Evolutionary conservation across 441 rosid genomes (phyloP), one percentile per base, ranked within the genome.

Genomic region (Arabidopsis hybrid): DNA sequence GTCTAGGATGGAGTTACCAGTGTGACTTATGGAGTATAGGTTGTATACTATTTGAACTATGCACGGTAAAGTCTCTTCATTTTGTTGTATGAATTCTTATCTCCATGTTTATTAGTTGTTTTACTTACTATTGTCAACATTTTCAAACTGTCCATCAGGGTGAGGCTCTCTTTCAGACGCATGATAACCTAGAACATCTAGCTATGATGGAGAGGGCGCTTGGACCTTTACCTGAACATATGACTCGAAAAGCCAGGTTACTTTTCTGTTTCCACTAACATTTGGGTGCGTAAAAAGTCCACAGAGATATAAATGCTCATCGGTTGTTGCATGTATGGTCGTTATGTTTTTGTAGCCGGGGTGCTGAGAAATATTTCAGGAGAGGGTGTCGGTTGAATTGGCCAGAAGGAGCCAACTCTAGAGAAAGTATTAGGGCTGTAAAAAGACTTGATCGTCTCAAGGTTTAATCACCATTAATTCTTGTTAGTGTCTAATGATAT

Each of bases 191-290:
- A 64, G 96, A 92, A 80, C 97, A 92, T 72, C 78, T 92, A 78
- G 97, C 97, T 58, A 92, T 90, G 96, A 92, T 92, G 97, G 97
- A 90, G 85, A 85, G 91, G 83, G 94, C 87, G 31, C 75, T 92
- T 73, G 97, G 97, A 52, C 90, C 91, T 76, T 71, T 90, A 45
- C 97, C 94, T 11, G 84, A 85, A 79, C 90, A 87, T 59, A 88
- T 90, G 97, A 81, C 82, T 81, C 81, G 67, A 52, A 84, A 71
- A 79, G 92, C 93, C n/a, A 43, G 85, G 97, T 88, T 79, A 79
- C 79, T 36, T 68, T 72, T 59, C 5, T 55, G 34, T 46, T 6
- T 42, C 64, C 62, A 1, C 14, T 52, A 43, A 43, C 18, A 35
- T 36, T 65, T 59, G 18, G 58, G 32, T 60, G 13, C 65, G 16